phyloP scores from a whole-genome alignment of 139 green algal genomes.

The Chlamydomonas sp. region DNA sequence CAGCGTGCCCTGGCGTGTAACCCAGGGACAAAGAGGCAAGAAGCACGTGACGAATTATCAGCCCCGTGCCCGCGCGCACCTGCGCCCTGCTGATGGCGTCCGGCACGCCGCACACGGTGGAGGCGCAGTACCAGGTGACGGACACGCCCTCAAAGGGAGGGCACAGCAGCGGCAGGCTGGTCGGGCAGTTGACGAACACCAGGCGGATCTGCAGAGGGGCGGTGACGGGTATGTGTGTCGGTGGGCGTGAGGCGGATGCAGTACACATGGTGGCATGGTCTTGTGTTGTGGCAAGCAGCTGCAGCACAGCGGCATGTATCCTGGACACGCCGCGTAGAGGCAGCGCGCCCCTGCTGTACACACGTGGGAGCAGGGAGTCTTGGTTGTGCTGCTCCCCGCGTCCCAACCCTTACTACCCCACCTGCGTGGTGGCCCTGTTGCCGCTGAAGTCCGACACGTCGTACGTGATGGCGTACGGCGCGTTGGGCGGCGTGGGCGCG shows the following conservation, averaged over 20 bases:
- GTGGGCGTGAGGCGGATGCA: too few species aligned
- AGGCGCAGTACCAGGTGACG: slow-evolving; percentile 31
- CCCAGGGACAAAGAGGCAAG: too few species aligned
- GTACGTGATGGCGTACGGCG: slow-evolving; percentile 53
- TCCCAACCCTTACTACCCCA: not conserved
- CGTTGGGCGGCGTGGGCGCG: slow-evolving; percentile 25
- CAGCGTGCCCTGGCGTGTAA: too few species aligned
- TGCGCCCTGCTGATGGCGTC: not conserved
- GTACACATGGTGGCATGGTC: too few species aligned
- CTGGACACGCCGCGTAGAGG: too few species aligned
- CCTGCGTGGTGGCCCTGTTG: slow-evolving; percentile 38
- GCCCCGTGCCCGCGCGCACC: not conserved
- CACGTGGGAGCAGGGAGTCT: too few species aligned
- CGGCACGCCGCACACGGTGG: slow-evolving; percentile 22
- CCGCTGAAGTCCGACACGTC: slow-evolving; percentile 46
- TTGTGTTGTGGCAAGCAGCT: too few species aligned
- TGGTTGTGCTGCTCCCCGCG: not conserved
- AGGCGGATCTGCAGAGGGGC: slow-evolving; percentile 34
- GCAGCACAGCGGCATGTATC: too few species aligned
- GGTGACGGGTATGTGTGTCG: not conserved
- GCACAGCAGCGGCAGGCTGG: not conserved
- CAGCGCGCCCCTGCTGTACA: too few species aligned
- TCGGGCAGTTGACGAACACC: slow-evolving; percentile 51
- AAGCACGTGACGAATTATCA: too few species aligned
- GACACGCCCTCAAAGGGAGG: slow-evolving; percentile 6